phyloP scores from a whole-genome alignment of 2,329 filamentous ascomycete genomes.

The Scedosporium boydii region DNA sequence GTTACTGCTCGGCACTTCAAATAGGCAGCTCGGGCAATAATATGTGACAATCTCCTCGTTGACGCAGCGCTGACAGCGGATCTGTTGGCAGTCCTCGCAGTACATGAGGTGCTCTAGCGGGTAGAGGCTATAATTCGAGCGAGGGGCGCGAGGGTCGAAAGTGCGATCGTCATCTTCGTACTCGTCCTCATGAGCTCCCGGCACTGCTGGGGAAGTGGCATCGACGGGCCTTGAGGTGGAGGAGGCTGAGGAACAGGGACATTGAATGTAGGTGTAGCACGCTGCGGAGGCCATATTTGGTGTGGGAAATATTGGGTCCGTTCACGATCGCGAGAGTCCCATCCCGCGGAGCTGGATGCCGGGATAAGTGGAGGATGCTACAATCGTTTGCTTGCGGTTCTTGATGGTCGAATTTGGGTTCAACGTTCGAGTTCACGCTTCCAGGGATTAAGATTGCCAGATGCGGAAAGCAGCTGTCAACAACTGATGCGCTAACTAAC shows the following conservation, averaged over 20 bases:
- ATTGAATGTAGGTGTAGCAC: constrained; percentile 59
- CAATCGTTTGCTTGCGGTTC: too few species aligned
- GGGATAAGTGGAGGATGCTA: too few species aligned
- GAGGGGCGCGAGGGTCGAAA: constrained; percentile 76
- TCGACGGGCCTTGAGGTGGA: constrained; percentile 17
- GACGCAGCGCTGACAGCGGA: constrained; percentile 86
- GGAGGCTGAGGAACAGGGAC: constrained; percentile 48
- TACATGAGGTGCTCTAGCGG: constrained; percentile 90
- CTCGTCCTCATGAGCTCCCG: constrained; percentile 21
- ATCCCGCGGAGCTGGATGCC: neutral
- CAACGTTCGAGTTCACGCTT: too few species aligned
- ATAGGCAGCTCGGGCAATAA: constrained; percentile 91
- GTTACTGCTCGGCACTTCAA: constrained; percentile 89
- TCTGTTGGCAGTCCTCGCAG: constrained; percentile 95
- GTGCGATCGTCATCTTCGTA: constrained; percentile 65
- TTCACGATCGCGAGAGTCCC: neutral
- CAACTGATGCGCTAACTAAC: too few species aligned
- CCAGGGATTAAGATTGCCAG: too few species aligned
- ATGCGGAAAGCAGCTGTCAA: too few species aligned
- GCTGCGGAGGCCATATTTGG: constrained; percentile 1
- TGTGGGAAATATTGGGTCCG: neutral
- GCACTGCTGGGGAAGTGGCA: constrained; percentile 12
- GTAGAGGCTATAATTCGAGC: constrained; percentile 86
- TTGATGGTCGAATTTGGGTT: too few species aligned
- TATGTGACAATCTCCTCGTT: constrained; percentile 90